Conservation (phyloP, 352 stramenopile species). For the Saprolegnia diclina region DNA sequence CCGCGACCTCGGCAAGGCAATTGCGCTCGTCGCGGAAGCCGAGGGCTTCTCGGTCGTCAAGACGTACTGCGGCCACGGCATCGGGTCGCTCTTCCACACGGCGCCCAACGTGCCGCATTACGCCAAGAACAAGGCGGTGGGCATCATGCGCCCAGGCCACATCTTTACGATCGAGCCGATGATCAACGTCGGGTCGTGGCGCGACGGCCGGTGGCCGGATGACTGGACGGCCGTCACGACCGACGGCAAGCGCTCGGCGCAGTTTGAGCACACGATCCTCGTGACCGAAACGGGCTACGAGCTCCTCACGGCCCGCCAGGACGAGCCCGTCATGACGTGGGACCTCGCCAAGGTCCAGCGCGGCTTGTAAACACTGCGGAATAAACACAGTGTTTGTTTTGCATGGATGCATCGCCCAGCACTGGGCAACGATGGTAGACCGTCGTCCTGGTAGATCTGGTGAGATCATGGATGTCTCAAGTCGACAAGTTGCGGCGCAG, state of each 20-base stretch:
- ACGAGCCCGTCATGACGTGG: constrained; percentile 86
- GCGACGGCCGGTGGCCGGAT: constrained; percentile 94
- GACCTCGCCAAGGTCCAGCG: constrained; percentile 74
- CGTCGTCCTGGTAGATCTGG: too few species aligned
- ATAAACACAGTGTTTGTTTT: constrained; percentile 7
- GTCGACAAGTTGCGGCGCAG: too few species aligned
- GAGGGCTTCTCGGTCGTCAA: constrained; percentile 92
- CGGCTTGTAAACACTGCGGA: constrained; percentile 28
- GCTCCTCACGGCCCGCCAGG: constrained; percentile 91
- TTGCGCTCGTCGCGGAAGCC: constrained; percentile 80
- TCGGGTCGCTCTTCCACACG: constrained; percentile 96
- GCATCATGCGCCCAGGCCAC: constrained; percentile 96
- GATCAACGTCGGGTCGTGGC: constrained; percentile 95
- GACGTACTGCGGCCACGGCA: constrained; percentile 98
- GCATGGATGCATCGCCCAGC: too few species aligned
- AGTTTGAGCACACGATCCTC: constrained; percentile 98
- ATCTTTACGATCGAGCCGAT: constrained; percentile 99
- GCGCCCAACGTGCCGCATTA: constrained; percentile 97
- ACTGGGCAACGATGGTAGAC: too few species aligned
- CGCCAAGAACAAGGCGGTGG: constrained; percentile 96
- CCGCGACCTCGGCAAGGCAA: constrained; percentile 92
- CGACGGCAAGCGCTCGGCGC: constrained; percentile 93
- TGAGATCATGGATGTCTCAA: too few species aligned
- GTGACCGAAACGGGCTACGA: constrained; percentile 97
- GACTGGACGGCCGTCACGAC: constrained; percentile 97